A percentile compares a stretch with the other conserved stretches of the same genome.
These are phyloP conservation scores for Nemania sp. DNA, from an alignment of 2,329 filamentous ascomycete species.

Conservation along the genomic window DNA sequence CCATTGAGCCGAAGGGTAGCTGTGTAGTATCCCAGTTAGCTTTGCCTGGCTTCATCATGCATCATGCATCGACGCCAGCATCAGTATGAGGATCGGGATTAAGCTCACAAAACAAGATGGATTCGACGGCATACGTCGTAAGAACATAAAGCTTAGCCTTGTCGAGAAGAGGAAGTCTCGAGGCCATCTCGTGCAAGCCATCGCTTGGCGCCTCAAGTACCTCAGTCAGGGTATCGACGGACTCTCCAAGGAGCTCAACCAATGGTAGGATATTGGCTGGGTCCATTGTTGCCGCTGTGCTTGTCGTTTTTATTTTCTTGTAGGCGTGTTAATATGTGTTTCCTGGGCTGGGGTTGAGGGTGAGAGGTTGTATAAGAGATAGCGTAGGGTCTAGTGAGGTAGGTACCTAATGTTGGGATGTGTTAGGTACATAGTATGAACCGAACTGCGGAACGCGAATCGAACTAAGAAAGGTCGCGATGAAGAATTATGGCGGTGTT, in stretches of 20 bases:
- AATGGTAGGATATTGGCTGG: conserved; percentile 71
- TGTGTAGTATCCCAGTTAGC: conserved; percentile 27
- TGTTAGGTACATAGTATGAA: neutral
- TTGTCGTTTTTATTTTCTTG: too few species aligned
- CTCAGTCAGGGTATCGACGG: conserved; percentile 83
- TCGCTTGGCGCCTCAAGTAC: conserved; percentile 79
- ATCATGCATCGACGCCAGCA: neutral
- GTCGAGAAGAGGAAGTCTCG: conserved; percentile 89
- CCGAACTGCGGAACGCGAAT: too few species aligned
- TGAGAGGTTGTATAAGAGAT: too few species aligned
- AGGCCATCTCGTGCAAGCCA: conserved; percentile 74
- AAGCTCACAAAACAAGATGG: conserved; percentile 81
- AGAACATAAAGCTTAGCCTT: conserved; percentile 95
- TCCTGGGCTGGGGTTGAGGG: too few species aligned
- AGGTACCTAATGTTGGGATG: neutral
- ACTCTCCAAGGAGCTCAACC: conserved; percentile 78
- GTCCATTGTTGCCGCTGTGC: conserved; percentile 54
- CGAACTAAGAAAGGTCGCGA: too few species aligned
- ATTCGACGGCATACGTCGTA: conserved; percentile 89
- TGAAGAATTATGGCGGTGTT: conserved; percentile 46
- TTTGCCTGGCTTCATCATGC: too few species aligned
- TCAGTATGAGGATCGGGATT: neutral
- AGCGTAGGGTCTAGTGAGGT: neutral
- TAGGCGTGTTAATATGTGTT: too few species aligned
- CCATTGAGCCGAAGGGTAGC: conserved; percentile 84